Evolutionary conservation across 768 basidiomycete species (phyloP).

Genomic region (Mycena latifolia): DNA sequence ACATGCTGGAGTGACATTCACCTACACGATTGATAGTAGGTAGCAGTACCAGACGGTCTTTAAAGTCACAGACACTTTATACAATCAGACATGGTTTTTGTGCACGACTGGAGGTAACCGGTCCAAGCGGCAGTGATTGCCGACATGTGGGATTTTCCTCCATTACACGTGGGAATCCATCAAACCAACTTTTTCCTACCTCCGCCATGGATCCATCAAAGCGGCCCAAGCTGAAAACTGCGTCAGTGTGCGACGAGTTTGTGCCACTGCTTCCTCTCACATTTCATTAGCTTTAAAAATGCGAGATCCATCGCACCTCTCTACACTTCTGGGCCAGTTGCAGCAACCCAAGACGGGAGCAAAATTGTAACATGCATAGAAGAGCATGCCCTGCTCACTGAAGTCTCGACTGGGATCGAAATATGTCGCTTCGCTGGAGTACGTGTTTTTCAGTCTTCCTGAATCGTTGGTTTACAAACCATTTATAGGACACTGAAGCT

Average conservation of each 20-base stretch:
- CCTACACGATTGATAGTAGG: slow-evolving; percentile 5
- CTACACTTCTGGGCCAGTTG: slow-evolving; percentile 91
- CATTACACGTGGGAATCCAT: too few relatives aligned
- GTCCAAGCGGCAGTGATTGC: not conserved
- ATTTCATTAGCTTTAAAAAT: slow-evolving; percentile 79
- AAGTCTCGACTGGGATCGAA: slow-evolving; percentile 77
- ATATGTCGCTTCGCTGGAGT: slow-evolving; percentile 90
- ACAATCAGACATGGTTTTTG: not conserved
- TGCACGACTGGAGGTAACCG: not conserved
- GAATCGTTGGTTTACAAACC: not conserved
- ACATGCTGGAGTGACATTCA: slow-evolving; percentile 7
- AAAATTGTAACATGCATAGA: slow-evolving; percentile 89
- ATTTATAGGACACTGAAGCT: slow-evolving; percentile 80
- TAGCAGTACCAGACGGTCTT: not conserved
- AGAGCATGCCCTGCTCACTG: slow-evolving; percentile 87
- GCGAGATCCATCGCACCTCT: slow-evolving; percentile 79
- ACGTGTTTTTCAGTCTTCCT: slow-evolving; percentile 46
- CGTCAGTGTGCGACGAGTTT: slow-evolving; percentile 55
- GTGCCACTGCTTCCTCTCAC: slow-evolving; percentile 23
- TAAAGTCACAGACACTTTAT: not conserved
- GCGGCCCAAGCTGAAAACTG: slow-evolving; percentile 67
- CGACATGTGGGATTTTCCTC: too few relatives aligned
- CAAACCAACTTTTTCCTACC: slow-evolving; percentile 2
- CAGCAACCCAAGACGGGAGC: slow-evolving; percentile 81
- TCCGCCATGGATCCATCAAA: slow-evolving; percentile 15